Evolutionary conservation across 495 filamentous ascomycete species (phyloP), one percentile per base, ranked within the genome.

Genomic region (Aspergillus sclerotiicarbonarius): DNA sequence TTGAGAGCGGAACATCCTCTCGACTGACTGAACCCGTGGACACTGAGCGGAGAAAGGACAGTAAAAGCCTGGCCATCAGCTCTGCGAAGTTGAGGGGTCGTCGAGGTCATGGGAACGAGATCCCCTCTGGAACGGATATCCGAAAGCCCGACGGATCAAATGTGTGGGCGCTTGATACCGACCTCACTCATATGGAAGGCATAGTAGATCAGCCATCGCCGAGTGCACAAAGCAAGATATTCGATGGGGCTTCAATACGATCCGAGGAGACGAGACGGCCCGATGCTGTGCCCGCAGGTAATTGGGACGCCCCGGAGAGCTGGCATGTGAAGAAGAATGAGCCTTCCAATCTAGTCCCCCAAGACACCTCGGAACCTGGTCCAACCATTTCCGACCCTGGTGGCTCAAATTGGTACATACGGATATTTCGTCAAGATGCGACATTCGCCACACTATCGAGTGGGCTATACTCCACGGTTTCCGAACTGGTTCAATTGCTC

Each of bases 381-480:
- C 49, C 39, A 12, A 80, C 78, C 8, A 79, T 80, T 30, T 77
- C 80, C 15, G 87, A 89, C 55, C 84, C 90, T 62, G 87, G 89
- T 65, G 74, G 79, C 18, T 74, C 72, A 7, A 83, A 86, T 43
- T 96, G 94, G 70, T 96, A 91, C 67, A 93, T 98, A 59, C 90
- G 95, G n/a, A 85, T 99, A 16, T 99, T 98, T 74, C 86, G 92
- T 29, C 84, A 88, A 10, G 95, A 99, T 68, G 89, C 86, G 13
- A 96, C 95, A 8, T 99, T 97, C 73, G 90, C 91, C 8, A 96
- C 92, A 0, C 82, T 98, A 15, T 91, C 90, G 19, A 83, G 89
- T 63, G 78, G 83, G 16, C 72, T 98, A 58, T 89, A 90, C 64
- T 85, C 93, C 6, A 90, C 90, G 0, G 94, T 95, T 8, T 71